Evolutionary conservation across 2,329 filamentous ascomycete species (phyloP), one percentile per base, ranked within the genome.

Genomic region (Arachnomyces sp.): DNA sequence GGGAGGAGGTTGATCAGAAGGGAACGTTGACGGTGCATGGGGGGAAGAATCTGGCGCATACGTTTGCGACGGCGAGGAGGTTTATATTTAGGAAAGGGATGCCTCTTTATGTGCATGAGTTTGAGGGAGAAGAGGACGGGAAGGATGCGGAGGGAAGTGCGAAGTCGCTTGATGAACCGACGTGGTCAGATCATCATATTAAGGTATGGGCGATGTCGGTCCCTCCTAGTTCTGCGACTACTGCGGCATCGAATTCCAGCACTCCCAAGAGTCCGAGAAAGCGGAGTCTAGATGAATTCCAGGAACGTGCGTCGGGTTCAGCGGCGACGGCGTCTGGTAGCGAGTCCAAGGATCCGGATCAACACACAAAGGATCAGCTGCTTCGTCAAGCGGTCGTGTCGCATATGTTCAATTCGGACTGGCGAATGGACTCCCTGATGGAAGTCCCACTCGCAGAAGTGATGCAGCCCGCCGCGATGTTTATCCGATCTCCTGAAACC

Each of bases 21-120:
- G 51, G 57, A 11, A 64, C 61, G 13, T 55, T 88, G 43, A 75
- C 73, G n/a, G 69, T 96, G 9, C 84, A 93, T 57, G 89, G 86
- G 3, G 80, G 82, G 3, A 78, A 79, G 38, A 96, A 96, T 57
- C 63, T 96, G 40, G 34, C 43, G 34, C 83, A 95, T 55, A 73
- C 78, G 4, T 63, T 98, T 42, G 89, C 87, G n/a, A 86, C 88
- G 0, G 82, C 84, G 12, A 77, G 92, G 34, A 72, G 81, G 25
- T 95, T 95, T 61, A 78, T 96, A 36, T 90, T 95, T 53, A 77
- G 92, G 29, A 88, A 86, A 52, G 82, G 86, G 1, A 74, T 94
- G 57, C 82, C 83, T 0, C 65, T 95, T n/a, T 68, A 67, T 25
- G 72, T 82, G 1, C 72, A 78, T 46, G 92, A 98, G 61, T 75